phyloP scores from a whole-genome alignment of 129 eudicot genomes.

The Flaveria ramosissima region DNA sequence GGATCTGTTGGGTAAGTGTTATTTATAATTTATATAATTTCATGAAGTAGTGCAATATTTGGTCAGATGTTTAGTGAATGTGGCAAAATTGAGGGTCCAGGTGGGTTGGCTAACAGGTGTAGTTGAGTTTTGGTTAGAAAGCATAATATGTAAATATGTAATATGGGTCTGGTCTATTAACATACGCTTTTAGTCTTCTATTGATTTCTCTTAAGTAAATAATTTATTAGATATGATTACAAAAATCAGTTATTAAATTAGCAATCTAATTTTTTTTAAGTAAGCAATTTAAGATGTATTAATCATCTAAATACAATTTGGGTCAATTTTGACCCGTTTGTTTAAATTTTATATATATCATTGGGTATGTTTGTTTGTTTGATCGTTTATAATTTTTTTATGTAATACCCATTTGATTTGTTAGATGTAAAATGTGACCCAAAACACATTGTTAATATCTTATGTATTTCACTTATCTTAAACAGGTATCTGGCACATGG shows the following conservation, averaged over 20 bases:
- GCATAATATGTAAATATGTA: not conserved
- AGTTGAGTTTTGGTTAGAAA: not conserved
- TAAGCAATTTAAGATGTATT: not conserved
- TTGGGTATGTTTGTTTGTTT: too few relatives aligned
- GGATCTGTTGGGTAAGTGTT: conserved; percentile 95
- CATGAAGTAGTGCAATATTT: not conserved
- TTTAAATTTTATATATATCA: not conserved
- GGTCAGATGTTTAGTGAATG: not conserved
- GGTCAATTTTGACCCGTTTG: not conserved
- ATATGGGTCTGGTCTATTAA: not conserved
- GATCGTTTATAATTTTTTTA: not conserved
- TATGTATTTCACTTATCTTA: conserved; percentile 3
- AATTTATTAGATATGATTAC: not conserved
- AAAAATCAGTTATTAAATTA: not conserved
- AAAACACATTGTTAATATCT: not conserved
- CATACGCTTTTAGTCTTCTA: not conserved
- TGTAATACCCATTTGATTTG: not conserved
- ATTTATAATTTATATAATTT: not conserved
- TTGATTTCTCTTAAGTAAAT: not conserved
- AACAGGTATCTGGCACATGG: conserved; percentile 93
- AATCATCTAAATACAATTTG: not conserved
- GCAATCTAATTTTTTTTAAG: not conserved
- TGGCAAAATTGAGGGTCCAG: not conserved
- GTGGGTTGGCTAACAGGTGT: not conserved
- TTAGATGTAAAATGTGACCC: not conserved